Conservation (phyloP, 331 rosid species). For the Rhamnella rubrinervis region DNA sequence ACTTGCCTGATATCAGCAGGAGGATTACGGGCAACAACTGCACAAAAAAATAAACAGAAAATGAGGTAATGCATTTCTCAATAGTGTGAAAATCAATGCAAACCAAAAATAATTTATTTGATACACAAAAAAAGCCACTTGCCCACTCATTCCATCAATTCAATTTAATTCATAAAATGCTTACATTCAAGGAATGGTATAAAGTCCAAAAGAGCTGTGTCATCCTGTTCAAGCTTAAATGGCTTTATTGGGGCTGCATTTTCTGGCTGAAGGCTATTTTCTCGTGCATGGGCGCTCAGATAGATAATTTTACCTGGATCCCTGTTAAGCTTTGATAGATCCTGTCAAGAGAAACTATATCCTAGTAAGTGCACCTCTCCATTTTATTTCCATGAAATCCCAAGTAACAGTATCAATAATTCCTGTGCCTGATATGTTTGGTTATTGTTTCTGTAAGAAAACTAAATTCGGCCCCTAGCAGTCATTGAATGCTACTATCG, state of each 20-base stretch:
- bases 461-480: no score
- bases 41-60: conserved; percentile 15
- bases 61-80: conserved; percentile 22
- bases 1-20: conserved; percentile 92
- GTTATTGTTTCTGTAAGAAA: no score
- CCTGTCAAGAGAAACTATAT: conserved; percentile 50
- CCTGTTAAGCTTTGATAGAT: conserved; percentile 86
- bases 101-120: neutral
- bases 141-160: neutral
- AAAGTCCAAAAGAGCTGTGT: conserved; percentile 83
- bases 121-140: neutral
- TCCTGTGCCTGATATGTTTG: no score
- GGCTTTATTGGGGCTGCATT: conserved; percentile 75
- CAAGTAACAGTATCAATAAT: no score
- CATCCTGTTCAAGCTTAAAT: conserved; percentile 70
- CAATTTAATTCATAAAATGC: conserved; percentile 22
- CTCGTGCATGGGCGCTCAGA: conserved; percentile 88
- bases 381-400: neutral
- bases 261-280: conserved; percentile 83
- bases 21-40: conserved; percentile 89
- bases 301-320: conserved; percentile 81
- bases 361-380: neutral
- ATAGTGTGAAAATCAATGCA: neutral
- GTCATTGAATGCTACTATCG: no score
- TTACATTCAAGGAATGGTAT: conserved; percentile 95